Evolutionary conservation across 148 eudicot species (phyloP).

Genomic region (Pouteria glomerata): DNA sequence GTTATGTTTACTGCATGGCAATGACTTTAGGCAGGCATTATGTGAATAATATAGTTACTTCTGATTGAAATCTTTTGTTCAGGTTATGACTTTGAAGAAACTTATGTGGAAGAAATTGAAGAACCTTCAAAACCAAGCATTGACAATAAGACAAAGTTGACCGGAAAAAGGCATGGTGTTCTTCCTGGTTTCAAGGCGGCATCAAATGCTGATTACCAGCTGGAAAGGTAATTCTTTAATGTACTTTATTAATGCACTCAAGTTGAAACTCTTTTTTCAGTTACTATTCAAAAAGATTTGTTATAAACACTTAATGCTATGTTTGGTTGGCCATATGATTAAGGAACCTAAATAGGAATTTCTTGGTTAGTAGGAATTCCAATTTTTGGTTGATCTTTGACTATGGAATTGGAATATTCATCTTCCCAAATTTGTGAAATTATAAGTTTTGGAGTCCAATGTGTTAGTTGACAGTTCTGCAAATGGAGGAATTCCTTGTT

Average conservation of each 20-base stretch:
- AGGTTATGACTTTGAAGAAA: slow-evolving; percentile 66
- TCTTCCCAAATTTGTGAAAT: too few species aligned
- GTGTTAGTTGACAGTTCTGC: too few species aligned
- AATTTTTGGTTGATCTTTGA: too few species aligned
- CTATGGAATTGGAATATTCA: too few species aligned
- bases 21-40: not conserved
- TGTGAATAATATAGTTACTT: not conserved
- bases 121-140: slow-evolving; percentile 40
- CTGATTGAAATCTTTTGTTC: slow-evolving; percentile 8
- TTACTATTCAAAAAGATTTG: not conserved
- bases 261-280: not conserved
- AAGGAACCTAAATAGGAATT: too few species aligned
- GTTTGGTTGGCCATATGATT: too few species aligned
- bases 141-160: slow-evolving; percentile 36
- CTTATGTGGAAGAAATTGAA: slow-evolving; percentile 64
- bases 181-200: slow-evolving; percentile 75
- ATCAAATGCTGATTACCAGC: slow-evolving; percentile 47
- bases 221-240: slow-evolving; percentile 49
- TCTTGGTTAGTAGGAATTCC: too few species aligned
- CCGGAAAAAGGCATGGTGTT: slow-evolving; percentile 40
- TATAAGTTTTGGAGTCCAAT: too few species aligned
- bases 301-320: too few species aligned
- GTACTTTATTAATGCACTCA: not conserved
- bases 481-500: too few species aligned
- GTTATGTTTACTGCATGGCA: not conserved